Percentiles rank a stretch among this genome's conserved stretches.
Evolutionary conservation across 192 early-diverging fungal species (phyloP).

Genomic region (Spizellomyces sp.): DNA sequence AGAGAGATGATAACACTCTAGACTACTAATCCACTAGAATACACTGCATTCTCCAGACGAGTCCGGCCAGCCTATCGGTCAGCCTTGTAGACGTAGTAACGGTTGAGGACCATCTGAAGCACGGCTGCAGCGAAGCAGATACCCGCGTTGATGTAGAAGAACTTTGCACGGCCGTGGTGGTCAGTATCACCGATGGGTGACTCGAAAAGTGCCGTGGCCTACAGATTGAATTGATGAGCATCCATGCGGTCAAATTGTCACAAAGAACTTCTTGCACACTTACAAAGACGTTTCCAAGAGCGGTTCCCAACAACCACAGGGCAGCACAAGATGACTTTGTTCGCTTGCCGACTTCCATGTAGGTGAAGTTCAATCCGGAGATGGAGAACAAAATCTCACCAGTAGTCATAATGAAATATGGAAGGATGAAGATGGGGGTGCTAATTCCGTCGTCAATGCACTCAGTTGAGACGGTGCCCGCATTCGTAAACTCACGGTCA

Average conservation of each 20-base stretch:
- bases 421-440: slow-evolving; percentile 32
- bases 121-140: slow-evolving; percentile 36
- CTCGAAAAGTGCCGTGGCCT: slow-evolving; percentile 24
- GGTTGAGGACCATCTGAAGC: slow-evolving; percentile 49
- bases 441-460: slow-evolving; percentile 26
- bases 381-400: slow-evolving; percentile 63
- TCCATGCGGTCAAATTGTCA: slow-evolving; percentile 21
- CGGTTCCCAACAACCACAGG: slow-evolving; percentile 57
- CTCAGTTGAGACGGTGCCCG: slow-evolving; percentile 1
- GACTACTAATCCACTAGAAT: too few species aligned
- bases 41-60: too few species aligned
- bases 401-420: slow-evolving; percentile 58
- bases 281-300: slow-evolving; percentile 50
- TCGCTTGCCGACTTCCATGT: slow-evolving; percentile 64
- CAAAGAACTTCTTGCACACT: slow-evolving; percentile 39
- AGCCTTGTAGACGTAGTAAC: slow-evolving; percentile 51
- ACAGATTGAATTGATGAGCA: slow-evolving; percentile 43
- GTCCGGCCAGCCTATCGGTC: too few species aligned
- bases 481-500: too few species aligned
- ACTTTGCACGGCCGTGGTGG: too few species aligned
- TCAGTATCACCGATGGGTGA: slow-evolving; percentile 9
- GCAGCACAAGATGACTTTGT: slow-evolving; percentile 58
- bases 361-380: slow-evolving; percentile 66
- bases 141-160: slow-evolving; percentile 40
- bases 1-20: too few species aligned